Percentiles rank a stretch among this genome's conserved stretches.
phyloP scores from a whole-genome alignment of 78 protist genomes.

The Planoprotostelium fungivorum region DNA sequence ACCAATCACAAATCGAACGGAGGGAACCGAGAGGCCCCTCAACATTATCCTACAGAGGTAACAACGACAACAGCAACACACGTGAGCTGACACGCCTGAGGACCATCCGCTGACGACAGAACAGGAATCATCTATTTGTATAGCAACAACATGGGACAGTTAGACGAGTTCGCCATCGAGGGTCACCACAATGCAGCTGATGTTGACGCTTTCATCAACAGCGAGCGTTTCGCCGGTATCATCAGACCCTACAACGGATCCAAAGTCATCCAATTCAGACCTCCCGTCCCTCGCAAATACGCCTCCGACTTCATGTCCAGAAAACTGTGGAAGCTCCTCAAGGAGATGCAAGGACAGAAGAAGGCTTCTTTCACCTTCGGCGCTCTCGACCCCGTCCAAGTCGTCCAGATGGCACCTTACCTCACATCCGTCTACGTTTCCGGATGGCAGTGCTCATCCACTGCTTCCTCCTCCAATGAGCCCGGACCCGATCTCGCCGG shows the following conservation, averaged over 20 bases:
- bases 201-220: not conserved
- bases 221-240: not conserved
- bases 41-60: too few species aligned
- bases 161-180: not conserved
- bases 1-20: too few species aligned
- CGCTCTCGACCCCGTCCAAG: conserved; percentile 75
- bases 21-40: too few species aligned
- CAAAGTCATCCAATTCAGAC: not conserved
- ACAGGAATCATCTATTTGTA: too few species aligned
- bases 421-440: conserved; percentile 68
- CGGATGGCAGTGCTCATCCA: conserved; percentile 79
- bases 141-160: not conserved
- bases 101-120: too few species aligned
- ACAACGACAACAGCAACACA: too few species aligned
- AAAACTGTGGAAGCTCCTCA: conserved; percentile 22
- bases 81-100: too few species aligned
- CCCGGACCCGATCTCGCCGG: conserved; percentile 86
- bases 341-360: not conserved
- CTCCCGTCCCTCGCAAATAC: not conserved
- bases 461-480: conserved; percentile 73
- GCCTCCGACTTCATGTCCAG: conserved; percentile 16
- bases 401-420: conserved; percentile 68
- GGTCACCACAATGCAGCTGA: not conserved
- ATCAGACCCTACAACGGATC: not conserved
- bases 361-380: conserved; percentile 42